phyloP scores from a whole-genome alignment of 345 rosid genomes.

The Gynandropsis gynandra region DNA sequence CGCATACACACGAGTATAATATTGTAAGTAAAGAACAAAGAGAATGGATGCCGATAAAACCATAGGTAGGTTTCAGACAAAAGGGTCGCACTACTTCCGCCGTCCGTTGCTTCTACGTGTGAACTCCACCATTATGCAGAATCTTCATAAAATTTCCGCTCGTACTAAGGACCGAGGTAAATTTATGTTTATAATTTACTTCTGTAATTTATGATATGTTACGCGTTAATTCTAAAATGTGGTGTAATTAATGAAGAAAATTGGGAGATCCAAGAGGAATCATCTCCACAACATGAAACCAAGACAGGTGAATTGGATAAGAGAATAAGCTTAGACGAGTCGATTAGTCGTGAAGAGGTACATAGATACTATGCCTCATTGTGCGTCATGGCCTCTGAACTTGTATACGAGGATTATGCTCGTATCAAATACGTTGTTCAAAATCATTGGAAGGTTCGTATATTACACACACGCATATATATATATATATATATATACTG shows the following conservation, averaged over 20 bases:
- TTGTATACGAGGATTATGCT: conserved; percentile 56
- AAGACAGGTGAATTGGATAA: conserved; percentile 37
- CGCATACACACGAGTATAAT: no score
- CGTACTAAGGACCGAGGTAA: conserved; percentile 33
- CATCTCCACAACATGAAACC: conserved; percentile 39
- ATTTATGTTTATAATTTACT: no score
- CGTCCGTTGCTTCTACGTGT: conserved; percentile 51
- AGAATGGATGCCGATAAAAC: conserved; percentile 14
- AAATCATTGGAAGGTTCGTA: conserved; percentile 49
- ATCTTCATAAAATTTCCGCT: conserved; percentile 41
- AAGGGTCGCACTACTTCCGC: conserved; percentile 33
- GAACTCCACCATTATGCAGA: conserved; percentile 40
- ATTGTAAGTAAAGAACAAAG: no score
- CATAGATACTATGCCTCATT: conserved; percentile 41
- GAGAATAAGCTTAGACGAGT: conserved; percentile 40
- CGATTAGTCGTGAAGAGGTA: conserved; percentile 32
- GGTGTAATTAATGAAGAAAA: conserved; percentile 35
- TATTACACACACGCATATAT: not conserved
- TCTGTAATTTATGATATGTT: no score
- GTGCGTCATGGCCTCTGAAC: conserved; percentile 59
- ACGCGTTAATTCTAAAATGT: conserved; percentile 23
- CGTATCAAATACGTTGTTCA: conserved; percentile 32
- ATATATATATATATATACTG: not conserved
- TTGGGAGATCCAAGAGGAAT: conserved; percentile 32
- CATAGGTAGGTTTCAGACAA: conserved; percentile 28